Percentiles rank a stretch among this genome's conserved stretches.
phyloP scores from a whole-genome alignment of 352 stramenopile genomes.

The Phytophthora palmivora region DNA sequence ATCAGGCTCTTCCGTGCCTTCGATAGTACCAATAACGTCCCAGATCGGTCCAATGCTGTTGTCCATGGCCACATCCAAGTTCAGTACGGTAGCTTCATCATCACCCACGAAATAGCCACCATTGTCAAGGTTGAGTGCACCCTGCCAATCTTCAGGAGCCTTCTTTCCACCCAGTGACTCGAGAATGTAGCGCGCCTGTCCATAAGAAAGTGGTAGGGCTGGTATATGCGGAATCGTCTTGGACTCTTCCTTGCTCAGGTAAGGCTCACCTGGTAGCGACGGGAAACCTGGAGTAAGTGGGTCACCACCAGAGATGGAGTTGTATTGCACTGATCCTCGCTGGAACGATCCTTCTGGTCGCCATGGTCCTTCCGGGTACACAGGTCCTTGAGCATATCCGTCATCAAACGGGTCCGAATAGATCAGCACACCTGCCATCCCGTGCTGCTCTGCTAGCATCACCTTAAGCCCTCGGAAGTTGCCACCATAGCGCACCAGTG shows the following conservation, averaged over 20 bases:
- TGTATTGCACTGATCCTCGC: conserved; percentile 87
- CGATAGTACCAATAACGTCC: conserved; percentile 60
- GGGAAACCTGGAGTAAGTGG: conserved; percentile 61
- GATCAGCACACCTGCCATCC: conserved; percentile 84
- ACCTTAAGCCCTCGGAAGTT: conserved; percentile 86
- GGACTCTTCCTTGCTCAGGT: conserved; percentile 51
- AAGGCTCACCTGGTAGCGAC: conserved; percentile 49
- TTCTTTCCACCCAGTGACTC: conserved; percentile 61
- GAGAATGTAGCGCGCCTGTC: conserved; percentile 82
- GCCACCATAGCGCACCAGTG: conserved; percentile 84
- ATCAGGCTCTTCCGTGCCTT: conserved; percentile 61
- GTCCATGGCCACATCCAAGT: conserved; percentile 76
- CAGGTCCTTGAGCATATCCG: conserved; percentile 63
- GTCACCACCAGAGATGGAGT: conserved; percentile 77
- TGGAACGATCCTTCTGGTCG: conserved; percentile 82
- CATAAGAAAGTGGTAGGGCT: conserved; percentile 81
- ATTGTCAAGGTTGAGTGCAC: conserved; percentile 56
- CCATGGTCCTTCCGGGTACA: conserved; percentile 49
- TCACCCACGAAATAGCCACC: conserved; percentile 79
- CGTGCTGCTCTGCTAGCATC: conserved; percentile 81
- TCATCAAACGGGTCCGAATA: conserved; percentile 91
- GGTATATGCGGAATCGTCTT: conserved; percentile 48
- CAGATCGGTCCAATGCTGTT: conserved; percentile 79
- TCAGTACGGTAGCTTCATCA: conserved; percentile 62
- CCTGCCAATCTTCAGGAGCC: conserved; percentile 65